These are phyloP conservation scores for Spathaspora arborariae DNA, from an alignment of 805 yeast genomes.

Conservation along the genomic window DNA sequence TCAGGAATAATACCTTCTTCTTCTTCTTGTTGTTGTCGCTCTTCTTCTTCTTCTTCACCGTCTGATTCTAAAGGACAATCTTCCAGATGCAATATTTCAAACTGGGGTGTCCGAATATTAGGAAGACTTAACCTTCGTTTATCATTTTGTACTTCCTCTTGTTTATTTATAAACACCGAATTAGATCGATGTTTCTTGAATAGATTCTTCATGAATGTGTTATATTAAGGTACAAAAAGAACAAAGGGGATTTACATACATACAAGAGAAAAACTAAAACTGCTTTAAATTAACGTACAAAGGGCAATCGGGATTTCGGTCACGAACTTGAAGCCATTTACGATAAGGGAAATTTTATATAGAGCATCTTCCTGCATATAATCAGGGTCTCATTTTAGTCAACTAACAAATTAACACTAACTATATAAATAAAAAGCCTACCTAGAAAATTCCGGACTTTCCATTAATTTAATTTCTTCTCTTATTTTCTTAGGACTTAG, in stretches of 20 bases:
- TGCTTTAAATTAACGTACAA: too few relatives aligned
- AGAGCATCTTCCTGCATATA: too few relatives aligned
- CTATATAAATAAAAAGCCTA: too few relatives aligned
- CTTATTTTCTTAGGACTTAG: slow-evolving; percentile 17
- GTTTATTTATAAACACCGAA: background rate
- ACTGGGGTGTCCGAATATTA: background rate
- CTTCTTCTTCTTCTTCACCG: background rate
- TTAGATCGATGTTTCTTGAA: slow-evolving; percentile 4
- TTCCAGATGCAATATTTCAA: slow-evolving; percentile 3
- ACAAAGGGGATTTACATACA: too few relatives aligned
- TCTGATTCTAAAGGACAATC: background rate
- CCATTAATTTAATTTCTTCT: background rate
- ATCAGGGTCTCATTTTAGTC: too few relatives aligned
- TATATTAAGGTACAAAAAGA: background rate
- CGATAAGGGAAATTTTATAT: too few relatives aligned
- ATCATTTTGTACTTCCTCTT: background rate
- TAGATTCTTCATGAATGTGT: background rate
- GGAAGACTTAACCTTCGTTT: slow-evolving; percentile 4
- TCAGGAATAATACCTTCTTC: background rate
- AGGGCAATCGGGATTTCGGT: too few relatives aligned
- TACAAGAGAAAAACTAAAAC: too few relatives aligned
- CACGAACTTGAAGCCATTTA: too few relatives aligned
- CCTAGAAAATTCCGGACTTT: background rate
- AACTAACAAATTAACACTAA: too few relatives aligned
- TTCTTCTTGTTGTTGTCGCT: background rate